Conservation (phyloP, 768 basidiomycete species). For the Suillus alpinus region DNA sequence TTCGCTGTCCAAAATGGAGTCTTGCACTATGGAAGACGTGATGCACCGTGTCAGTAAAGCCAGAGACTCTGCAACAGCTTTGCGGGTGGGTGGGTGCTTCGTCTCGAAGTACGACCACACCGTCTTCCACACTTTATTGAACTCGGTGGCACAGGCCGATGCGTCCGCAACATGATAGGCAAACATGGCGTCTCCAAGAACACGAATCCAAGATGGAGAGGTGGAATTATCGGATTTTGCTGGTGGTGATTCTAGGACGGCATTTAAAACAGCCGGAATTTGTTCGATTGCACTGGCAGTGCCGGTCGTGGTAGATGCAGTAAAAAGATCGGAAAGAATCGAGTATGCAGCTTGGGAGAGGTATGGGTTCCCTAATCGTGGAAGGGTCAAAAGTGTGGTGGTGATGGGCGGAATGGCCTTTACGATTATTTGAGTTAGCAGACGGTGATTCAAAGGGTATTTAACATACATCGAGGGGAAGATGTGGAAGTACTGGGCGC, state of each 20-base stretch:
- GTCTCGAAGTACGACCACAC: constrained; percentile 81
- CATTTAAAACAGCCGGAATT: constrained; percentile 59
- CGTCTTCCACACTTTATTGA: constrained; percentile 68
- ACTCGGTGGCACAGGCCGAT: constrained; percentile 48
- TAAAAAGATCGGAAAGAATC: constrained; percentile 79
- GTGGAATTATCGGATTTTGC: constrained; percentile 65
- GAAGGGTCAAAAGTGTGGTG: constrained; percentile 71
- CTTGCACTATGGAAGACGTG: constrained; percentile 53
- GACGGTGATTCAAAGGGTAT: constrained; percentile 2
- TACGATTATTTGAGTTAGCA: constrained; percentile 12
- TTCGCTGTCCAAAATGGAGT: constrained; percentile 45
- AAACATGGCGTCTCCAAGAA: constrained; percentile 71
- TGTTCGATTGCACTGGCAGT: constrained; percentile 49
- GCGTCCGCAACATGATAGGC: constrained; percentile 54
- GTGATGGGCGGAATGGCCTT: constrained; percentile 75
- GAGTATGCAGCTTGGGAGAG: constrained; percentile 87
- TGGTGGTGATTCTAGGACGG: constrained; percentile 68
- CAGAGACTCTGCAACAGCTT: constrained; percentile 62
- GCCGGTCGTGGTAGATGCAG: constrained; percentile 48
- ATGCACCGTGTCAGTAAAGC: constrained; percentile 68
- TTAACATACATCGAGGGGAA: constrained; percentile 67
- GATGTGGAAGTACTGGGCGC: constrained; percentile 53
- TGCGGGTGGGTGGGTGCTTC: constrained; percentile 55
- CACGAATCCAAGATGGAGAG: constrained; percentile 74
- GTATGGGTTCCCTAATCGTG: constrained; percentile 85